Conservation (phyloP, 1,284 basidiomycete genomes). For the Ustilago cynodontis region DNA sequence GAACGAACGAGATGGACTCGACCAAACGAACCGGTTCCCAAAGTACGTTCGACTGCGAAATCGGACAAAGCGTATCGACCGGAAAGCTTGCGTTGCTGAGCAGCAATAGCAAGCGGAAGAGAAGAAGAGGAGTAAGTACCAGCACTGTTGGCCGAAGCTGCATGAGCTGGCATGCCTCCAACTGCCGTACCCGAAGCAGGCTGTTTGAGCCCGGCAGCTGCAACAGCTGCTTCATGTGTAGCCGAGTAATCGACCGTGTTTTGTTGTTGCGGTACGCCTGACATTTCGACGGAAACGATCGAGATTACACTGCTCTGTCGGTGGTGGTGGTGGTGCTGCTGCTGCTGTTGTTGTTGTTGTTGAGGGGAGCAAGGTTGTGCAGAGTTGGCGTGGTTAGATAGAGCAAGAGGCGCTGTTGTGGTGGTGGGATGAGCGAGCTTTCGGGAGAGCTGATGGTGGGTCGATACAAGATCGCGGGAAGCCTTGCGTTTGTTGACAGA, state of each 20-base stretch:
- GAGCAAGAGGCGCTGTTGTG: conserved; percentile 26
- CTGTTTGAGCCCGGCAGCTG: conserved; percentile 24
- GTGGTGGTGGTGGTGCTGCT: neutral
- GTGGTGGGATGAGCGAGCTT: neutral
- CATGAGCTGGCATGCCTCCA: conserved; percentile 13
- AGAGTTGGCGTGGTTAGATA: conserved; percentile 27
- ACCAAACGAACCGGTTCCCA: conserved; percentile 68
- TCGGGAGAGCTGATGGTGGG: conserved; percentile 15
- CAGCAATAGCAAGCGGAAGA: conserved; percentile 48
- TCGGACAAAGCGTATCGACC: conserved; percentile 67
- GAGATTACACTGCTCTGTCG: conserved; percentile 4
- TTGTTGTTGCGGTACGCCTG: conserved; percentile 19
- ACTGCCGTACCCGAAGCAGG: conserved; percentile 3
- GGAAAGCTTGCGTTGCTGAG: conserved; percentile 59
- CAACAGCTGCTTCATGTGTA: conserved; percentile 40
- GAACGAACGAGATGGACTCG: conserved; percentile 66
- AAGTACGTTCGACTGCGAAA: conserved; percentile 64
- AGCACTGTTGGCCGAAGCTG: conserved; percentile 42
- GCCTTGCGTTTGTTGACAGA: conserved; percentile 34
- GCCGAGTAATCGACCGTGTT: conserved; percentile 34
- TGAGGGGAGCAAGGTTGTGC: neutral
- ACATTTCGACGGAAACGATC: conserved; percentile 28
- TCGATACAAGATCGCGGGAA: conserved; percentile 39
- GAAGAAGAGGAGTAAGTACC: conserved; percentile 48
- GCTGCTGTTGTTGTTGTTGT: neutral